These are phyloP conservation scores for Ceratobasidium sp. DNA, from an alignment of 1,284 basidiomycete genomes.

Conservation along the genomic window DNA sequence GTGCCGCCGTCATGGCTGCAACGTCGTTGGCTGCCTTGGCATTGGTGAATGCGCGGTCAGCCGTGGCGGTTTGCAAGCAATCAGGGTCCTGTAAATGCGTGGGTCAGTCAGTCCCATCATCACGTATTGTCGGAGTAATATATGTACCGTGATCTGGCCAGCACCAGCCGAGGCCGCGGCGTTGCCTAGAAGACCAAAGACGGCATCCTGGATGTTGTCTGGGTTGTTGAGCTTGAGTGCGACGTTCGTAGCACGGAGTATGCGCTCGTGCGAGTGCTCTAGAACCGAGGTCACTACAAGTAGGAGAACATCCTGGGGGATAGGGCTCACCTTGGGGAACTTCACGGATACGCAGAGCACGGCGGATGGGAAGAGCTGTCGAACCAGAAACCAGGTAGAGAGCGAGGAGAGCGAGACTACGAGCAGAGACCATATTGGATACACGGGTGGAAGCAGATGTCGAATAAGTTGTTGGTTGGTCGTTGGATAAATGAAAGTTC, in stretches of 20 bases:
- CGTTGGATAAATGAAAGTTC: slow-evolving; percentile 12
- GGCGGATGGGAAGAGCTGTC: slow-evolving; percentile 50
- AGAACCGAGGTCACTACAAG: neutral
- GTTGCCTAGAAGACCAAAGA: slow-evolving; percentile 69
- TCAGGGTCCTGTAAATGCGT: slow-evolving; percentile 56
- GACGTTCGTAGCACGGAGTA: slow-evolving; percentile 59
- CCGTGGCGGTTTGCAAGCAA: slow-evolving; percentile 63
- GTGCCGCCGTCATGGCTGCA: slow-evolving; percentile 62
- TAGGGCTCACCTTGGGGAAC: slow-evolving; percentile 64
- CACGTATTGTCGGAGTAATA: neutral
- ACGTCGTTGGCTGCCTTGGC: slow-evolving; percentile 67
- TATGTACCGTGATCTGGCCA: slow-evolving; percentile 58
- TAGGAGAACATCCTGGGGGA: slow-evolving; percentile 11
- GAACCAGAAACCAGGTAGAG: slow-evolving; percentile 40
- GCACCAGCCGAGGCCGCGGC: slow-evolving; percentile 63
- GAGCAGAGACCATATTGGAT: slow-evolving; percentile 32
- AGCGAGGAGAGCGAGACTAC: slow-evolving; percentile 45
- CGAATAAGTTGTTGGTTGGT: slow-evolving; percentile 29
- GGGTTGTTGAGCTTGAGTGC: slow-evolving; percentile 65
- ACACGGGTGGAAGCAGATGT: slow-evolving; percentile 22
- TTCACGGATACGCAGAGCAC: slow-evolving; percentile 55
- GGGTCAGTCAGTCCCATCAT: neutral
- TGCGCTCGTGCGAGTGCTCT: slow-evolving; percentile 71
- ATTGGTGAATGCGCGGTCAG: slow-evolving; percentile 64
- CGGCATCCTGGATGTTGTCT: slow-evolving; percentile 63